phyloP scores from a whole-genome alignment of 163 green algal genomes.

The Volvox carteri region DNA sequence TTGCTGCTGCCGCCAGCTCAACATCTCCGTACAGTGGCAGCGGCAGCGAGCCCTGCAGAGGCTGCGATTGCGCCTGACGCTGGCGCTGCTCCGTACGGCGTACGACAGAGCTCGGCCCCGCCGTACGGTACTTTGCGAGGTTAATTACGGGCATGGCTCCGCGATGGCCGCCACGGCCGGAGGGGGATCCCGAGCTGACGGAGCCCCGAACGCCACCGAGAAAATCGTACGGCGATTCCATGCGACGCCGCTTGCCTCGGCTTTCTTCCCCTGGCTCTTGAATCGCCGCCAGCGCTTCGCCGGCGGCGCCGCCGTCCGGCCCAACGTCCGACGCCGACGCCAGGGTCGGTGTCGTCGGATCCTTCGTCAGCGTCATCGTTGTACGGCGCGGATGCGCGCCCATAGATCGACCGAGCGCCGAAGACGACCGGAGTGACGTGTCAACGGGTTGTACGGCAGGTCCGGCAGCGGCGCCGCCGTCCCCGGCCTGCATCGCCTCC shows the following conservation, averaged over 20 bases:
- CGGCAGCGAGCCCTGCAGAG: background rate
- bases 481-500: background rate
- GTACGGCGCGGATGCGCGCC: background rate
- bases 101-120: background rate
- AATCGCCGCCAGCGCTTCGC: background rate
- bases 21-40: background rate
- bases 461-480: background rate
- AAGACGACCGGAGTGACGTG: background rate
- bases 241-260: background rate
- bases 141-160: background rate
- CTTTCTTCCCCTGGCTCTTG: background rate
- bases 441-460: background rate
- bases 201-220: background rate
- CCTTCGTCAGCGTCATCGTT: too few relatives aligned
- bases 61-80: background rate
- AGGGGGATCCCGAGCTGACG: background rate
- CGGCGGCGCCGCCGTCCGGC: background rate
- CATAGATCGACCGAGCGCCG: too few relatives aligned
- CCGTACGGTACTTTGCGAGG: background rate
- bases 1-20: background rate
- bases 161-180: background rate
- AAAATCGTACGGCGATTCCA: background rate
- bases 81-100: background rate
- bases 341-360: background rate
- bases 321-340: background rate